Conservation (phyloP, 768 basidiomycete species). For the Lanmaoa rubissima region DNA sequence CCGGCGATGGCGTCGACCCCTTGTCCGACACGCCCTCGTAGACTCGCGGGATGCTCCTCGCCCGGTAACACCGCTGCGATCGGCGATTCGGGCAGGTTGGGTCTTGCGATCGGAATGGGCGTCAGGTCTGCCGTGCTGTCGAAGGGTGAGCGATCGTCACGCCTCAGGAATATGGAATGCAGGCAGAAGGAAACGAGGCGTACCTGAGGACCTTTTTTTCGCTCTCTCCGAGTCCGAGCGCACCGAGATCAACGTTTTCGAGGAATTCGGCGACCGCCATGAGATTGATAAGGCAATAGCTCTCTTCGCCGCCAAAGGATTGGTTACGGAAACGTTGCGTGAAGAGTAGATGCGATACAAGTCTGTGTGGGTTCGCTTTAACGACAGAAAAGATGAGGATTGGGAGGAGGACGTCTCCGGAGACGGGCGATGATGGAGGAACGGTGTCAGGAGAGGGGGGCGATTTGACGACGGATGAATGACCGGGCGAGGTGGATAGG, state of each 20-base stretch:
- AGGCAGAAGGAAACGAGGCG: neutral
- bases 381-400: slow-evolving; percentile 94
- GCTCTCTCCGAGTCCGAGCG: slow-evolving; percentile 60
- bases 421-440: slow-evolving; percentile 49
- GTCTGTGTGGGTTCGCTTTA: slow-evolving; percentile 82
- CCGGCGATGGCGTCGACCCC: slow-evolving; percentile 77
- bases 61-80: slow-evolving; percentile 36
- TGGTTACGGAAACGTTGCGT: slow-evolving; percentile 33
- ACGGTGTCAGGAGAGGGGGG: slow-evolving; percentile 12
- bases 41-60: slow-evolving; percentile 49
- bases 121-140: slow-evolving; percentile 73
- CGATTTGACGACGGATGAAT: neutral
- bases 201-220: slow-evolving; percentile 59
- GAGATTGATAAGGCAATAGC: slow-evolving; percentile 91
- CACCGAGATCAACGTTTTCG: slow-evolving; percentile 87
- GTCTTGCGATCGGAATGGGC: slow-evolving; percentile 71
- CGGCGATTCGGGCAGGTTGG: slow-evolving; percentile 45
- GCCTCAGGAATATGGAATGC: neutral
- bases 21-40: slow-evolving; percentile 78
- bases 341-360: slow-evolving; percentile 54
- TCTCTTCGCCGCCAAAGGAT: slow-evolving; percentile 60
- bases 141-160: neutral
- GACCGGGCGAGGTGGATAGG: slow-evolving; percentile 2
- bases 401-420: slow-evolving; percentile 89
- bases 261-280: slow-evolving; percentile 96